Conservation (phyloP, 2,329 filamentous ascomycete species). For the Hypocreales sp. region DNA sequence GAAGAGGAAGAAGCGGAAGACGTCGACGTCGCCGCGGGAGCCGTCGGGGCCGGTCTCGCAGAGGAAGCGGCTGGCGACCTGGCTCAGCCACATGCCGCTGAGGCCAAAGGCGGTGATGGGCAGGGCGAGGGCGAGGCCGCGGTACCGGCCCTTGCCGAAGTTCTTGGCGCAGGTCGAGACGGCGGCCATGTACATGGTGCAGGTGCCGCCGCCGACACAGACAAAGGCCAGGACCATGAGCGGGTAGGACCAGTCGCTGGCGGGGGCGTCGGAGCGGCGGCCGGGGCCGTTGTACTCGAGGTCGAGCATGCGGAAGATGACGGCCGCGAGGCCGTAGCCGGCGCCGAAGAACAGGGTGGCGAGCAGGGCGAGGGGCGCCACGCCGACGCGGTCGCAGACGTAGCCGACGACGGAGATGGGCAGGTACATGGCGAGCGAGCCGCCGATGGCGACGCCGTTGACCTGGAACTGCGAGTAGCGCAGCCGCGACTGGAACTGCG, state of each 20-base stretch:
- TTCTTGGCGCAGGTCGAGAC: slow-evolving; percentile 98
- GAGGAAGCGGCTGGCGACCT: slow-evolving; percentile 66
- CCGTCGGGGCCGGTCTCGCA: slow-evolving; percentile 54
- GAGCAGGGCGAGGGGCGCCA: slow-evolving; percentile 58
- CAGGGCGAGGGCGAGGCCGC: slow-evolving; percentile 74
- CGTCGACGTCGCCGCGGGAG: slow-evolving; percentile 46
- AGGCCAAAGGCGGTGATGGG: slow-evolving; percentile 89
- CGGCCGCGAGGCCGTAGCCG: slow-evolving; percentile 74
- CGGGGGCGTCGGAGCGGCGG: slow-evolving; percentile 21
- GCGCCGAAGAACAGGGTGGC: slow-evolving; percentile 59
- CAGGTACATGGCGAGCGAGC: slow-evolving; percentile 79
- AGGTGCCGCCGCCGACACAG: slow-evolving; percentile 68
- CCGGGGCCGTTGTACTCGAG: slow-evolving; percentile 25
- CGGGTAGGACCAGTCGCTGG: slow-evolving; percentile 51
- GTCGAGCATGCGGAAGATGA: slow-evolving; percentile 46
- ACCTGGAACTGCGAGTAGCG: slow-evolving; percentile 86
- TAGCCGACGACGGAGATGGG: slow-evolving; percentile 85
- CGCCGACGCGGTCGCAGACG: slow-evolving; percentile 77
- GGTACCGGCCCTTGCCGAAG: slow-evolving; percentile 76
- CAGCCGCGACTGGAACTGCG: slow-evolving; percentile 71
- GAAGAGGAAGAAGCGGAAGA: slow-evolving; percentile 81
- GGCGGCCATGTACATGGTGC: slow-evolving; percentile 74
- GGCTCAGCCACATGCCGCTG: slow-evolving; percentile 91
- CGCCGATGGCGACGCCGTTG: slow-evolving; percentile 76
- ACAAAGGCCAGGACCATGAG: slow-evolving; percentile 80